Evolutionary conservation across 176 grass and related monocot species (phyloP), one percentile per base, ranked within the genome.

Genomic region (Raddia distichophylla): DNA sequence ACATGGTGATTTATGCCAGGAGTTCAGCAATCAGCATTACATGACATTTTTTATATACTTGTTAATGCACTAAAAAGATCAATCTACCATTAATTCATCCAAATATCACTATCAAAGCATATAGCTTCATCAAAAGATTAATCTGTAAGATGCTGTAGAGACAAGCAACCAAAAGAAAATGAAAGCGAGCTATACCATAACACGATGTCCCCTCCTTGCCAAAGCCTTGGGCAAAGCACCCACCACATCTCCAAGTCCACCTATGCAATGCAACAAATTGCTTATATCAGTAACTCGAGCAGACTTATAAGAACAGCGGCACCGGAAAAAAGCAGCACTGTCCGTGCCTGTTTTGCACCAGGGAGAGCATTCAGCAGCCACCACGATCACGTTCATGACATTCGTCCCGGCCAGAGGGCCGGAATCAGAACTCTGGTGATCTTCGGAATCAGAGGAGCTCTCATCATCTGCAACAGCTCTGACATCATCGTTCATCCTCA

Each of bases 171-270:
- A 19, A 40, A 76, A 64, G 50, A 57, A 55, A 49, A 69, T 0
- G 35, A 53, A 27, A 80, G n/a, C 0, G 2, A 17, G 15, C 20
- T 70, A 50, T 91, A 98, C 96, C 96, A 99, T 99, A 58, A 99
- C 96, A 46, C 96, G 90, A 85, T 99, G 96, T 16, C 96, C 96
- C 88, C 96, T 99, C 75, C 89, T 99, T 0, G 96, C 93, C 82
- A 99, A 91, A 90, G 96, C 96, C 86, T 99, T 99, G 15, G 96
- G 96, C 69, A 99, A 66, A 88, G 96, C 85, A 73, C 93, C 89
- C 0, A 48, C 93, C 61, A 99, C 96, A 90, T 99, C 96, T 90
- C 93, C 96, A 85, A 99, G 95, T 7, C 95, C 95, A 88, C 95
- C 95, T 98, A 61, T 42, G 76, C 42, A 46, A 76, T 51, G 74